Evolutionary conservation across 306 rosid species (phyloP).

Genomic region (Casuarina cunninghamiana): DNA sequence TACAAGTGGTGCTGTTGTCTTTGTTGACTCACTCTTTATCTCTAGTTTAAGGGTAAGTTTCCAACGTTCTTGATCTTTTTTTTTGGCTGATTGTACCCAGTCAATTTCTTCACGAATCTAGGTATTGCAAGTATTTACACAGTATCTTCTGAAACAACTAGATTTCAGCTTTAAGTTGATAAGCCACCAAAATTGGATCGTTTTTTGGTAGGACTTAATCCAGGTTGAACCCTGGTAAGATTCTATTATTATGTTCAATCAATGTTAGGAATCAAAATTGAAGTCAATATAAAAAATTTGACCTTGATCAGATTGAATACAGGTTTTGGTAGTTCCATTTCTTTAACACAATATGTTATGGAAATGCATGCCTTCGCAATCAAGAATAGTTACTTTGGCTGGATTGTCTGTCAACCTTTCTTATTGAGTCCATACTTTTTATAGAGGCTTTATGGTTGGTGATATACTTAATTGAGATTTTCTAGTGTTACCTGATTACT

Average conservation of each 20-base stretch:
- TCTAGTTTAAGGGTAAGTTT: conserved; percentile 70
- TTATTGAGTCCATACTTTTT: no score
- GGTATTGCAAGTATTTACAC: neutral
- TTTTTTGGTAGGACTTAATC: neutral
- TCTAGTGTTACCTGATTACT: neutral
- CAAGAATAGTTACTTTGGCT: neutral
- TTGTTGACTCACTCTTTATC: conserved; percentile 68
- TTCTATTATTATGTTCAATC: neutral
- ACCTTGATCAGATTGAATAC: neutral
- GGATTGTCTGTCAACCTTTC: no score
- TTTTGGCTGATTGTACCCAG: conserved; percentile 1
- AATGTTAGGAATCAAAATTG: neutral
- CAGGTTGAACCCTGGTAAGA: neutral
- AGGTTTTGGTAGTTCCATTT: neutral
- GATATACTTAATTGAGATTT: neutral
- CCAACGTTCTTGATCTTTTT: conserved; percentile 3
- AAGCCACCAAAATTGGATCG: neutral
- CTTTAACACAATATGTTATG: no score
- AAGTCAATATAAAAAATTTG: neutral
- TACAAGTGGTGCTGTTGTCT: conserved; percentile 50
- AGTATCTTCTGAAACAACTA: conserved; percentile 3
- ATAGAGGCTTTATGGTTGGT: no score
- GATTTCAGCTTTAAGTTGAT: conserved; percentile 5
- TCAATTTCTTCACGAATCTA: conserved; percentile 9
- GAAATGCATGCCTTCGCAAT: neutral